These are phyloP conservation scores for Kodamaea derodonti DNA, from an alignment of 1,139 yeast genomes.

Conservation along the genomic window DNA sequence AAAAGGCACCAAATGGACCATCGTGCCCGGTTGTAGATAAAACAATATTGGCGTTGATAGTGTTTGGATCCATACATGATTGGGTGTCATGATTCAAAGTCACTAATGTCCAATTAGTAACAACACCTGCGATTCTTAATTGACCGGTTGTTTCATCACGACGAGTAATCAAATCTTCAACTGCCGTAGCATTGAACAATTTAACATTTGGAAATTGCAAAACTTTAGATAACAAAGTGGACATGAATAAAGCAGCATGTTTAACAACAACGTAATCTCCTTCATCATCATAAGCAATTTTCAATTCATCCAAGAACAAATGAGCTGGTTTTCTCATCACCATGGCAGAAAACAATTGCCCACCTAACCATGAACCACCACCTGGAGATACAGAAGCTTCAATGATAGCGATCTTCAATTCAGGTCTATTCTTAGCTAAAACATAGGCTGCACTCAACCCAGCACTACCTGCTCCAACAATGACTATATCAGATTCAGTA, in stretches of 20 bases:
- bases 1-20: conserved; percentile 84
- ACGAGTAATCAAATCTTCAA: conserved; percentile 76
- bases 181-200: conserved; percentile 77
- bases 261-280: conserved; percentile 79
- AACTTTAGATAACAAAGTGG: conserved; percentile 68
- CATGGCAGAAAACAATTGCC: conserved; percentile 79
- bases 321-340: conserved; percentile 77
- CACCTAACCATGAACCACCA: conserved; percentile 81
- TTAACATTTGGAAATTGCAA: conserved; percentile 71
- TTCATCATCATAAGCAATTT: conserved; percentile 70
- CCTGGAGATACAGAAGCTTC: conserved; percentile 77
- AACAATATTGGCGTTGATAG: conserved; percentile 68
- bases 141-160: conserved; percentile 52
- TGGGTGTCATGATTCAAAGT: conserved; percentile 74
- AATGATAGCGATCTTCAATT: conserved; percentile 67
- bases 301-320: conserved; percentile 60
- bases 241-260: conserved; percentile 76
- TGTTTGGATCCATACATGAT: conserved; percentile 83
- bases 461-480: conserved; percentile 78
- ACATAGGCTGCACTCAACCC: conserved; percentile 75
- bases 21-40: conserved; percentile 78
- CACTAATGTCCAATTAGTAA: conserved; percentile 79
- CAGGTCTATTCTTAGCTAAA: conserved; percentile 72
- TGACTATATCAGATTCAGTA: conserved; percentile 71
- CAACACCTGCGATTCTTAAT: conserved; percentile 72